phyloP scores from a whole-genome alignment of 1,284 basidiomycete species.

The Austroboletus olivaceoglutinosus region DNA sequence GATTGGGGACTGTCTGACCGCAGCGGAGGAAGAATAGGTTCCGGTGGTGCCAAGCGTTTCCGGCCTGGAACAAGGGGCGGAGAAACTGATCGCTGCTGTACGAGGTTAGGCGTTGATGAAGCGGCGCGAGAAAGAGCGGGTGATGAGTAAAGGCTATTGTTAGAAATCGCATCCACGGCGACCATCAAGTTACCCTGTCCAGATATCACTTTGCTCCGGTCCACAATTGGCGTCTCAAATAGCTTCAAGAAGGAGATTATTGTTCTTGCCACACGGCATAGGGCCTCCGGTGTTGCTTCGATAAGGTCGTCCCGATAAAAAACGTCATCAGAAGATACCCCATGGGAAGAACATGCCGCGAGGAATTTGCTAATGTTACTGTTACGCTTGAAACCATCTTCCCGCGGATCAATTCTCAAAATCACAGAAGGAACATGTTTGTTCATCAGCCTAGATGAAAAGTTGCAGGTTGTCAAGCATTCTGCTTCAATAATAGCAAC shows the following conservation, averaged over 20 bases:
- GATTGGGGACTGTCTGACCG: constrained; percentile 52
- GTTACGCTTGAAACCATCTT: constrained; percentile 62
- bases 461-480: not conserved
- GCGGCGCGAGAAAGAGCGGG: constrained; percentile 39
- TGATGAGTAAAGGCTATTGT: constrained; percentile 34
- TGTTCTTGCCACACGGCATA: constrained; percentile 65
- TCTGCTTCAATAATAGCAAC: constrained; percentile 3
- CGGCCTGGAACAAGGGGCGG: constrained; percentile 33
- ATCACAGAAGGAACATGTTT: constrained; percentile 63
- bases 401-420: constrained; percentile 61
- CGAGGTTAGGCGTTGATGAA: constrained; percentile 64
- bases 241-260: constrained; percentile 64
- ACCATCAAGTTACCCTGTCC: constrained; percentile 38
- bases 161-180: constrained; percentile 10
- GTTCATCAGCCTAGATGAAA: constrained; percentile 60
- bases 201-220: constrained; percentile 44
- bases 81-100: constrained; percentile 30
- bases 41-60: constrained; percentile 55
- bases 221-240: constrained; percentile 48
- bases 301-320: constrained; percentile 71
- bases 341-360: constrained; percentile 64
- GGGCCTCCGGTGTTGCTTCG: constrained; percentile 54
- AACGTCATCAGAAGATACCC: constrained; percentile 58
- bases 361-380: constrained; percentile 74
- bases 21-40: constrained; percentile 48